phyloP scores from a whole-genome alignment of 768 basidiomycete genomes.

The Collybia sordida region DNA sequence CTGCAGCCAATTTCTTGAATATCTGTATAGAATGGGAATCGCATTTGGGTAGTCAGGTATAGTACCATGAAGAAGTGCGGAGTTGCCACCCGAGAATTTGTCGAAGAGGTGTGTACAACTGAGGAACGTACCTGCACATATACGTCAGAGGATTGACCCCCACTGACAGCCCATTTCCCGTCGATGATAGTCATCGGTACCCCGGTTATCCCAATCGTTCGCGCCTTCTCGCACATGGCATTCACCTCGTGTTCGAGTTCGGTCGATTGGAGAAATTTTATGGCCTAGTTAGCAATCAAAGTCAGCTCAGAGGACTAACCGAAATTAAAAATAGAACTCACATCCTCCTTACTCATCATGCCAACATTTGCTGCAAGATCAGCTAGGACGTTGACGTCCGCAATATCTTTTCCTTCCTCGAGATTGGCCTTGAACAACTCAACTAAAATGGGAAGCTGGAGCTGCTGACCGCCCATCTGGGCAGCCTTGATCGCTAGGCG shows the following conservation, averaged over 20 bases:
- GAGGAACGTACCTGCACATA: constrained; percentile 56
- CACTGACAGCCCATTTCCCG: constrained; percentile 74
- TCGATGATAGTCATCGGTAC: constrained; percentile 82
- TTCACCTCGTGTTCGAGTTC: constrained; percentile 67
- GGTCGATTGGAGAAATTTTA: constrained; percentile 63
- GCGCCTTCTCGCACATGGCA: constrained; percentile 59
- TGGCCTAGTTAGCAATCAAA: constrained; percentile 42
- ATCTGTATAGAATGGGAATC: constrained; percentile 26
- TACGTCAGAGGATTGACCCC: constrained; percentile 70
- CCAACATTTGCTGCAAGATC: constrained; percentile 53
- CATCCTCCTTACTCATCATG: constrained; percentile 62
- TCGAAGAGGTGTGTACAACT: not conserved
- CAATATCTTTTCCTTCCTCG: constrained; percentile 63
- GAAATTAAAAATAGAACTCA: constrained; percentile 26
- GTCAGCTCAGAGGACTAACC: constrained; percentile 1
- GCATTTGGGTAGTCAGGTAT: not conserved
- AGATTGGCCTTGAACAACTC: constrained; percentile 67
- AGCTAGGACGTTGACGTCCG: constrained; percentile 57
- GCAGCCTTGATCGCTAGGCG: constrained; percentile 71
- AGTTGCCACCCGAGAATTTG: not conserved
- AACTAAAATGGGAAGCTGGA: constrained; percentile 57
- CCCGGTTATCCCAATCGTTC: constrained; percentile 68
- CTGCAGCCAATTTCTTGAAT: constrained; percentile 50
- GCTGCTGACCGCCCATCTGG: constrained; percentile 54
- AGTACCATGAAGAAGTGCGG: not conserved